Evolutionary conservation across 2,329 filamentous ascomycete species (phyloP).

Genomic region (Aspergillus cejpii): DNA sequence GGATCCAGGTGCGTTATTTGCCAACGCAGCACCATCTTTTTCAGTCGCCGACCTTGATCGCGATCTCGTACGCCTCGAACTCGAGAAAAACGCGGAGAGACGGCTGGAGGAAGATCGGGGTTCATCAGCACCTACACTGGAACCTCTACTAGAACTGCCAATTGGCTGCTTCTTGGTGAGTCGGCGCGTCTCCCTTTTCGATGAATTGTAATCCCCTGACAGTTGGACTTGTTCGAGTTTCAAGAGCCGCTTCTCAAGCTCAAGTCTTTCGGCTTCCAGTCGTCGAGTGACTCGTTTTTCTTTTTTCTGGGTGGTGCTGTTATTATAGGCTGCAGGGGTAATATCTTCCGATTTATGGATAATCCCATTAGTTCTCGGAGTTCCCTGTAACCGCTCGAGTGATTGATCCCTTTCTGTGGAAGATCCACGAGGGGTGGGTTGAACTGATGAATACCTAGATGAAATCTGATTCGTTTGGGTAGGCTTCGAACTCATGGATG

Average conservation of each 20-base stretch:
- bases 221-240: slow-evolving; percentile 23
- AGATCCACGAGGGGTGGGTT: not conserved
- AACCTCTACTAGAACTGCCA: slow-evolving; percentile 25
- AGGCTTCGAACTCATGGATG: slow-evolving; percentile 1
- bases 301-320: slow-evolving; percentile 16
- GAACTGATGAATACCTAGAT: slow-evolving; percentile 3
- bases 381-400: slow-evolving; percentile 5
- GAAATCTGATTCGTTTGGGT: not conserved
- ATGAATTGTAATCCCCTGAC: slow-evolving; percentile 8
- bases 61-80: slow-evolving; percentile 22
- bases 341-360: slow-evolving; percentile 11
- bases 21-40: slow-evolving; percentile 10
- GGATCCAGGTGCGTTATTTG: not conserved
- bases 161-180: slow-evolving; percentile 33
- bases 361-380: slow-evolving; percentile 4
- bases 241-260: slow-evolving; percentile 20
- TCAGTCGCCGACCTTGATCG: slow-evolving; percentile 22
- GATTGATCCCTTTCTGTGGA: slow-evolving; percentile 2
- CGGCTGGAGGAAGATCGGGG: slow-evolving; percentile 19
- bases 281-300: slow-evolving; percentile 28
- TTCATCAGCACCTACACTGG: slow-evolving; percentile 26
- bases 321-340: slow-evolving; percentile 18
- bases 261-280: slow-evolving; percentile 29
- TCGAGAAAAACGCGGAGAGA: slow-evolving; percentile 26
- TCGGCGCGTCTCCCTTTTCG: slow-evolving; percentile 25